phyloP scores from a whole-genome alignment of 164 flowering plant species.

The Stephania japonica region DNA sequence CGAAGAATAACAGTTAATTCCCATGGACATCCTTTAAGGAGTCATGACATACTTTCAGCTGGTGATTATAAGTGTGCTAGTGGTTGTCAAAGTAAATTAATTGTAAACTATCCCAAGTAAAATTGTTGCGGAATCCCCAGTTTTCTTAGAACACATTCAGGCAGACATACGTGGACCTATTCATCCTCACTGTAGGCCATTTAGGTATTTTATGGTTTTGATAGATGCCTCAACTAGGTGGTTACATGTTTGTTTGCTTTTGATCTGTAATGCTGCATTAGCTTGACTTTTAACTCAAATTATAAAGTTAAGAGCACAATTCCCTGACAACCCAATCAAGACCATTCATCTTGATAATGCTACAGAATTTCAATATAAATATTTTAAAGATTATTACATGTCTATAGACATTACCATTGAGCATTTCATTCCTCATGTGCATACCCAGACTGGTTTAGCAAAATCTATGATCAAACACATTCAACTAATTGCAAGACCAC shows the following conservation, averaged over 20 bases:
- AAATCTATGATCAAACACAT: not conserved
- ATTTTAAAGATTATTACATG: not conserved
- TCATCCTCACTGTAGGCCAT: too few species aligned
- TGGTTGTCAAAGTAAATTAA: not conserved
- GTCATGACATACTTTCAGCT: not conserved
- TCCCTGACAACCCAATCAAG: not conserved
- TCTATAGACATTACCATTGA: not conserved
- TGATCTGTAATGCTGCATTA: not conserved
- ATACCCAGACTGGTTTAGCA: constrained; percentile 5
- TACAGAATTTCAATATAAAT: not conserved
- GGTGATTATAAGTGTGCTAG: not conserved
- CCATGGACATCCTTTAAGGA: not conserved
- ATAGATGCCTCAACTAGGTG: not conserved
- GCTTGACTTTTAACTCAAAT: not conserved
- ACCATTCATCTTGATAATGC: constrained; percentile 5
- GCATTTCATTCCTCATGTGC: constrained; percentile 2
- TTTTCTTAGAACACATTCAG: not conserved
- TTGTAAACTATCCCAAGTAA: not conserved
- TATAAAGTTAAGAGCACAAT: not conserved
- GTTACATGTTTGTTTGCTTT: constrained; percentile 1
- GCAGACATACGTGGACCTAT: not conserved
- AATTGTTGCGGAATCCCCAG: not conserved
- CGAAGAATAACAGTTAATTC: not conserved
- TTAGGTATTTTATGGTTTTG: too few species aligned
- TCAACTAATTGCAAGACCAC: too few species aligned